These are phyloP conservation scores for Saprolegnia parasitica DNA, from an alignment of 352 stramenopile genomes.

Conservation along the genomic window DNA sequence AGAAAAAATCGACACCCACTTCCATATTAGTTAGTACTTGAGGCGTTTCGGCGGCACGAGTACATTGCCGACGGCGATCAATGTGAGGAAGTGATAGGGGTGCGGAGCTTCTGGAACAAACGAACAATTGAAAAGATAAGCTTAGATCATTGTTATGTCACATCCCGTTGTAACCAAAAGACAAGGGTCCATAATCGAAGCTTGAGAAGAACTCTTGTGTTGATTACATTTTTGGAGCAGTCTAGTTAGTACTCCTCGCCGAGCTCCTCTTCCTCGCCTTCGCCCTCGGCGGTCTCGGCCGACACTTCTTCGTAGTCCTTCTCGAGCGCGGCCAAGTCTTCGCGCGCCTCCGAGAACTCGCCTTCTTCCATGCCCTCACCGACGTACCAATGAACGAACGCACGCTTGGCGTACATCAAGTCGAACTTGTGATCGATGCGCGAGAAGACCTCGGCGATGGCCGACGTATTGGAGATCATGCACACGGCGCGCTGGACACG, in stretches of 20 bases:
- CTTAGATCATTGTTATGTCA: too few species aligned
- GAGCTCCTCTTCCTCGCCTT: slow-evolving; percentile 91
- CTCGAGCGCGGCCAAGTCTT: slow-evolving; percentile 96
- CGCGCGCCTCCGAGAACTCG: slow-evolving; percentile 98
- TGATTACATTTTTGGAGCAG: too few species aligned
- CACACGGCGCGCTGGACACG: slow-evolving; percentile 97
- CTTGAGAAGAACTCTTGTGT: too few species aligned
- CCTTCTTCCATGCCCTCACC: slow-evolving; percentile 99
- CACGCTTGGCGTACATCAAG: slow-evolving; percentile 99
- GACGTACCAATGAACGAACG: slow-evolving; percentile 99
- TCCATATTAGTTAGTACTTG: too few species aligned
- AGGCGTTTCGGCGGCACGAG: too few species aligned
- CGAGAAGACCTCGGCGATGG: slow-evolving; percentile 97
- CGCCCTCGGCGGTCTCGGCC: slow-evolving; percentile 95
- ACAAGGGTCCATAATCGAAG: too few species aligned
- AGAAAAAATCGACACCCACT: too few species aligned
- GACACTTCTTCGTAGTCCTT: slow-evolving; percentile 99
- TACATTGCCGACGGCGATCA: too few species aligned
- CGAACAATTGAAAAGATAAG: too few species aligned
- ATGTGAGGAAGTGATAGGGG: too few species aligned
- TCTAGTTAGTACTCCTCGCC: slow-evolving; percentile 86
- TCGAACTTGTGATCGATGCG: slow-evolving; percentile 99
- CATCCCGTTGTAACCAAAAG: too few species aligned
- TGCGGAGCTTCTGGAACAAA: too few species aligned
- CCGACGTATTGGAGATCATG: slow-evolving; percentile 99